Base-by-base conservation (phyloP, 2,329 filamentous ascomycete genomes). In the Allantophomopsis cytisporea region DNA sequence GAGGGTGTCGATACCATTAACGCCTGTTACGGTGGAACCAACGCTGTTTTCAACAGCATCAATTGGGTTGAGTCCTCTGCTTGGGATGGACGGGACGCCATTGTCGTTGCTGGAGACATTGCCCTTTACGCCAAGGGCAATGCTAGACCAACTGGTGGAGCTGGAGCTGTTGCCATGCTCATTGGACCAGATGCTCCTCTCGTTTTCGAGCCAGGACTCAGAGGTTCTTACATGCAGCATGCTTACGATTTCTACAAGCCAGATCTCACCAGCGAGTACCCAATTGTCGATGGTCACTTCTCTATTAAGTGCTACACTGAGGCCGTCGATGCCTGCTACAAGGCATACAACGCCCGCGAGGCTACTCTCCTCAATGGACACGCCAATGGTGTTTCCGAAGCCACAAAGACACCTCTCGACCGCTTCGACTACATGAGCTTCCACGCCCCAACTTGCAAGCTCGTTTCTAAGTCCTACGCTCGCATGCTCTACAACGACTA, bases 201-300 rank as follows among this genome's bases (percentile, higher is more conserved):
- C 46, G 81, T 80, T 44, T 67, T 82, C 48, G 83, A 89, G 64
- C 76, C 83, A 38, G 84, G 84, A 57, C 74, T 87, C 56, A 79
- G 83, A 55, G 83, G 80, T 57, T 79, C 70, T 53, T 86, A 84
- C 68, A 80, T 88, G 77, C 71, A 79, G 60, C 83, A 89, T 64
- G 80, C 79, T 52, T 91, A 89, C 62, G 83, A 89, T 62, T 89
- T 89, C 61, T 89, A 86, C 76, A 89, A 89, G 77, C 83, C 83
- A 54, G 83, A 89, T 62, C 68, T 89, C 49, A 83, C 83, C 55
- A 85, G 80, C 72, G 83, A 89, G 65, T 89, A 89, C 66, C 83
- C 83, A 47, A 79, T 84, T 55, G 83, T 89, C 42, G 83, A 89
- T 53, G 83, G 83, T 44, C 83, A 88, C 61, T 87, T 78, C 71